Evolutionary conservation across 1,284 basidiomycete species (phyloP), one percentile per base, ranked within the genome.

Genomic region (Leccinum fallax): DNA sequence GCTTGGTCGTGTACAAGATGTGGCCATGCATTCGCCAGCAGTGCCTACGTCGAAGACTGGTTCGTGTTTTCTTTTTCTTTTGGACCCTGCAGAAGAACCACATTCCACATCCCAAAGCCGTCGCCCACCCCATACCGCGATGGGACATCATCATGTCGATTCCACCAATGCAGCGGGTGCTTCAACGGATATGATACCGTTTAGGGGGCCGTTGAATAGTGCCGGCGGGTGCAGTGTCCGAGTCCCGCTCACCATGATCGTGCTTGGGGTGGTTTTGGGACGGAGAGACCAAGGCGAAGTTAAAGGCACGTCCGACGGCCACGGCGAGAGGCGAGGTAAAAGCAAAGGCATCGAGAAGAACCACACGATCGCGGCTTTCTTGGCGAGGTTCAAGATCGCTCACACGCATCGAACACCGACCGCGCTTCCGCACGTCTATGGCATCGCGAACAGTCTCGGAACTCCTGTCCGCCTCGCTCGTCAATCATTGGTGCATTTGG

Each of bases 261-360:
- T 97, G 8, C 87, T 98, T 51, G 95, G 95, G 93, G 7, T 97
- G 96, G 81, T 97, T 97, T 76, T 89, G 92, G 72, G 77, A 68
- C 28, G 67, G 56, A 3, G 63, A 63, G 5, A 9, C 57, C 65
- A 53, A 61, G 3, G 3, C 8, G 32, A 49, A n/a, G 21, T 21
- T 15, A 55, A 56, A 36, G 8, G 24, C 19, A 36, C 11, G 2
- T 28, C 63, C 6, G 13, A 46, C 4, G 30, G 19, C 24, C 64
- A 36, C 40, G 54, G 4, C n/a, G 43, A 54, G 5, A 40, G 21
- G 34, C 61, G 61, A 60, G 28, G 32, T 15, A 63, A 72, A 46
- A 59, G 60, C 15, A 69, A 69, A 28, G 53, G 40, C 24, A 21
- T 59, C 49, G 53, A 46, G 53, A 46, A n/a, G 54, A 62, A 16